phyloP scores from a whole-genome alignment of 2,329 filamentous ascomycete species.

The Cytospora chrysosperma region DNA sequence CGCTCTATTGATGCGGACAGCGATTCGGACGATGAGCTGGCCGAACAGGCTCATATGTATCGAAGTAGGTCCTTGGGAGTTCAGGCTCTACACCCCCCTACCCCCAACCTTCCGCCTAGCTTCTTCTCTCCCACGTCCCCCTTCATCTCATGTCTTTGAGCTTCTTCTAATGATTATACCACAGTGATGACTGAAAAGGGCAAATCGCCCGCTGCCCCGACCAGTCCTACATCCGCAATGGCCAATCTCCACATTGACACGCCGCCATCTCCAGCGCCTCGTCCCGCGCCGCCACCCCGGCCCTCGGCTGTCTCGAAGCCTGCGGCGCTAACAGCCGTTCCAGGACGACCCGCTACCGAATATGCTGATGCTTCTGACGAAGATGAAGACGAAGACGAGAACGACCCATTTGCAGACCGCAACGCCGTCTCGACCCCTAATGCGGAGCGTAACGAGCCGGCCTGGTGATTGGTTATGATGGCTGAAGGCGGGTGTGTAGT shows the following conservation, averaged over 20 bases:
- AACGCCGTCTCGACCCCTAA: slow-evolving; percentile 59
- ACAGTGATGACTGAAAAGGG: slow-evolving; percentile 54
- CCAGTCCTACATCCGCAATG: slow-evolving; percentile 42
- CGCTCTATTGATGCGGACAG: slow-evolving; percentile 76
- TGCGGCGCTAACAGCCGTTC: slow-evolving; percentile 48
- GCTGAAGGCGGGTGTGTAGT: background rate
- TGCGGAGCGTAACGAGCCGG: slow-evolving; percentile 39
- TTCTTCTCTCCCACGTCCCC: background rate
- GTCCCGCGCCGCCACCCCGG: slow-evolving; percentile 47
- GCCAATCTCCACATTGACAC: slow-evolving; percentile 43
- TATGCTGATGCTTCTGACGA: slow-evolving; percentile 49
- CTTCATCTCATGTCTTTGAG: background rate
- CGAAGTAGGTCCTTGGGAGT: slow-evolving; percentile 47
- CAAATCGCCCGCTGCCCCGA: slow-evolving; percentile 47
- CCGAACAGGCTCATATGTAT: slow-evolving; percentile 66
- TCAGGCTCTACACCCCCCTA: background rate
- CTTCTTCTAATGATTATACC: background rate
- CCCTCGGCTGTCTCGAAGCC: slow-evolving; percentile 50
- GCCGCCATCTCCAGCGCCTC: slow-evolving; percentile 38
- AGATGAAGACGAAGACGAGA: slow-evolving; percentile 64
- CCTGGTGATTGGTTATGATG: slow-evolving; percentile 36
- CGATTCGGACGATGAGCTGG: slow-evolving; percentile 66
- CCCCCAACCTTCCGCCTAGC: background rate
- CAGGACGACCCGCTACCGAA: slow-evolving; percentile 44
- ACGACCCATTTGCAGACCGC: slow-evolving; percentile 82